Conservation (phyloP, 768 basidiomycete species). For the Leccinum variicolor region DNA sequence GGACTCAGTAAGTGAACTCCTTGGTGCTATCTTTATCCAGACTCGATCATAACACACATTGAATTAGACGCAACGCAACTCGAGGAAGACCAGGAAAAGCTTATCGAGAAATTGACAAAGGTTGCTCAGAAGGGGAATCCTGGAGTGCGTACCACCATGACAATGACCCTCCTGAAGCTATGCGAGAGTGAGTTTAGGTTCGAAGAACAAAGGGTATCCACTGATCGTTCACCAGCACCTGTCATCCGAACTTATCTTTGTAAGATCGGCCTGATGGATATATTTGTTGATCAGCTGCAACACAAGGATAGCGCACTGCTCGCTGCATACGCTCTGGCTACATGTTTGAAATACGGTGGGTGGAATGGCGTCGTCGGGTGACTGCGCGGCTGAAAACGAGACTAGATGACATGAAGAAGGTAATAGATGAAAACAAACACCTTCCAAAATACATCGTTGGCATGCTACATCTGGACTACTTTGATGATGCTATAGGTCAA, state of each 20-base stretch:
- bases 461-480: slow-evolving; percentile 23
- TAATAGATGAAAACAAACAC: slow-evolving; percentile 1
- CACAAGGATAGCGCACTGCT: slow-evolving; percentile 16
- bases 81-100: not conserved
- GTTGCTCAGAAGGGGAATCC: not conserved
- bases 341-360: slow-evolving; percentile 17
- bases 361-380: not conserved
- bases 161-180: slow-evolving; percentile 22
- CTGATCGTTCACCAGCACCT: not conserved
- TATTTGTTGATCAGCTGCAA: slow-evolving; percentile 17
- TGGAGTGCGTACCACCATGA: slow-evolving; percentile 21
- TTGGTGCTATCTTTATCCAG: not conserved
- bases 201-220: not conserved
- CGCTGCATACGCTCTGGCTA: slow-evolving; percentile 19
- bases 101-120: not conserved
- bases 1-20: slow-evolving; percentile 14
- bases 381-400: not conserved
- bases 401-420: slow-evolving; percentile 13
- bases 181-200: slow-evolving; percentile 15
- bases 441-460: slow-evolving; percentile 17
- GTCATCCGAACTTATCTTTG: not conserved
- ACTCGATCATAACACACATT: not conserved
- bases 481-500: slow-evolving; percentile 23
- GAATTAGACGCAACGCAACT: slow-evolving; percentile 6
- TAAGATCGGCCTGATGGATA: slow-evolving; percentile 2